These are phyloP conservation scores for Phyllosticta ampelicida DNA, from an alignment of 2,329 filamentous ascomycete genomes.

Conservation along the genomic window DNA sequence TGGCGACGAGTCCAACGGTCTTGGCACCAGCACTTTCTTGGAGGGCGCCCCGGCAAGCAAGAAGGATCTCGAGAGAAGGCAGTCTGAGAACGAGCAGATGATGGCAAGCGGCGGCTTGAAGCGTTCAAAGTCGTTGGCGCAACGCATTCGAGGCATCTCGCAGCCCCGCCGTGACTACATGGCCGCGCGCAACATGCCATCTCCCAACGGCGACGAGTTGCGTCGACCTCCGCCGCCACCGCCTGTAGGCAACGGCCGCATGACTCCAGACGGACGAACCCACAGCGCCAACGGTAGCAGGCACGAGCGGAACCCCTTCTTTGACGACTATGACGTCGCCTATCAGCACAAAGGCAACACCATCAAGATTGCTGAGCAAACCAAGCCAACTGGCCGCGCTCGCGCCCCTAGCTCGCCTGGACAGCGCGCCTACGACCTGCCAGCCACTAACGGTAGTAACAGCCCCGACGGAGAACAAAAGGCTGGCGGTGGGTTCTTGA, in stretches of 20 bases:
- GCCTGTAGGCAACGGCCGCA: conserved; percentile 2
- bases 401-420: conserved; percentile 19
- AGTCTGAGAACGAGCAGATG: conserved; percentile 54
- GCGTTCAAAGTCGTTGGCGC: conserved; percentile 89
- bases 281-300: conserved; percentile 35
- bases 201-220: conserved; percentile 44
- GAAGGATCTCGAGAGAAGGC: conserved; percentile 63
- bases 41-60: conserved; percentile 85
- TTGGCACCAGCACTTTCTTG: conserved; percentile 91
- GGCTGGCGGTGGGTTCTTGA: conserved; percentile 1
- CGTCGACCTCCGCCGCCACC: conserved; percentile 15
- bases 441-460: neutral
- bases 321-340: conserved; percentile 62
- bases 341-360: conserved; percentile 54
- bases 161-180: conserved; percentile 51
- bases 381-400: conserved; percentile 12
- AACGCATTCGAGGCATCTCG: conserved; percentile 79
- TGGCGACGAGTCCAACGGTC: conserved; percentile 68
- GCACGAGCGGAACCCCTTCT: conserved; percentile 63
- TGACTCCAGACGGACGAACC: conserved; percentile 12
- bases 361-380: conserved; percentile 40
- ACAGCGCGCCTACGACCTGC: neutral
- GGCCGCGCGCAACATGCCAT: conserved; percentile 28
- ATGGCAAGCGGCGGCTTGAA: conserved; percentile 44
- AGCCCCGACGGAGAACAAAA: conserved; percentile 2